A percentile compares a stretch with the other conserved stretches of the same genome.
These are phyloP conservation scores for Phytophthora ohioensis DNA, from an alignment of 352 stramenopile genomes.

Conservation along the genomic window DNA sequence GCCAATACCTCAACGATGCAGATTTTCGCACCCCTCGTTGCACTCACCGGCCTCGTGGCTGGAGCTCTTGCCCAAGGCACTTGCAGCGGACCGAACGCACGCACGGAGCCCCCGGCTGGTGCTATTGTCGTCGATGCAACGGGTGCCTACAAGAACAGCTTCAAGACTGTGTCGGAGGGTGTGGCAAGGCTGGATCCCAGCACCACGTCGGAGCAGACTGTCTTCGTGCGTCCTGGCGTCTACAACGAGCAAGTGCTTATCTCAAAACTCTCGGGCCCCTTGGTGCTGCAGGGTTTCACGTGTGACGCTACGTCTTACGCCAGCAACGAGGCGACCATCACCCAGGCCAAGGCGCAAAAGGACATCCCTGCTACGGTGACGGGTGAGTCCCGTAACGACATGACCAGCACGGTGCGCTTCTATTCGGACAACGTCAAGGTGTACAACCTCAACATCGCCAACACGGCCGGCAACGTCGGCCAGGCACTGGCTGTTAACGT, in stretches of 20 bases:
- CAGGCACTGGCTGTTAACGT: slow-evolving; percentile 38
- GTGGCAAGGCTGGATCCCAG: slow-evolving; percentile 21
- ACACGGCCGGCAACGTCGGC: slow-evolving; percentile 33
- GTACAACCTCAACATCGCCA: slow-evolving; percentile 44
- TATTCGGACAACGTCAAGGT: slow-evolving; percentile 39
- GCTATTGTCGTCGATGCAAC: slow-evolving; percentile 34
- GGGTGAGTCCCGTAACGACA: slow-evolving; percentile 27
- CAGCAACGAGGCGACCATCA: slow-evolving; percentile 35
- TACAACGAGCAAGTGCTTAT: slow-evolving; percentile 37
- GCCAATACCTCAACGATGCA: slow-evolving; percentile 23
- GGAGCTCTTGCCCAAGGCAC: slow-evolving; percentile 9
- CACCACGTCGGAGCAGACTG: slow-evolving; percentile 32
- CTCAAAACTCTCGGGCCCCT: slow-evolving; percentile 23
- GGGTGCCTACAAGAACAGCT: slow-evolving; percentile 35
- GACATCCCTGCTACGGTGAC: slow-evolving; percentile 36
- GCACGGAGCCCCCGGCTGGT: slow-evolving; percentile 18
- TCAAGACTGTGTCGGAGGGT: slow-evolving; percentile 28
- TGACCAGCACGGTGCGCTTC: slow-evolving; percentile 39
- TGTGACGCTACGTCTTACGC: slow-evolving; percentile 33
- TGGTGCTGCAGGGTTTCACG: slow-evolving; percentile 36
- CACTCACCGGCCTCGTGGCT: slow-evolving; percentile 18
- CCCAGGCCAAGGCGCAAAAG: slow-evolving; percentile 35
- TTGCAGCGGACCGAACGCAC: slow-evolving; percentile 29
- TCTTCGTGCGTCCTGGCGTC: slow-evolving; percentile 34
- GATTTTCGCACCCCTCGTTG: slow-evolving; percentile 29